These are phyloP conservation scores for Penicillium bovifimosum DNA, from an alignment of 495 filamentous ascomycete genomes.

Conservation along the genomic window DNA sequence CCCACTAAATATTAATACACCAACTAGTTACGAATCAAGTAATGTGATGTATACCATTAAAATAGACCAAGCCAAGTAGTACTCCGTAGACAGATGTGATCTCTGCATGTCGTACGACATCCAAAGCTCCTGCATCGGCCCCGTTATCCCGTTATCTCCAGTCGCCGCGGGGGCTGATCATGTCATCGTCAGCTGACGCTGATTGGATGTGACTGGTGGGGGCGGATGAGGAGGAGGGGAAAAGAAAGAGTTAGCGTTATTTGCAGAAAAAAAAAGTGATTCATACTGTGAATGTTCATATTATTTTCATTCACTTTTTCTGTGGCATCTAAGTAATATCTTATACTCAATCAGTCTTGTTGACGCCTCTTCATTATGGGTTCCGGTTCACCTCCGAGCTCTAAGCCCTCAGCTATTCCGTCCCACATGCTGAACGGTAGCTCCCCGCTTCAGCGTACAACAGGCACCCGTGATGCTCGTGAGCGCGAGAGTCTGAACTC, in stretches of 20 bases:
- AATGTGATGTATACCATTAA: too few relatives aligned
- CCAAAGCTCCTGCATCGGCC: not conserved
- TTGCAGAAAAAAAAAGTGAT: slow-evolving; percentile 4
- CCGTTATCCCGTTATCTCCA: not conserved
- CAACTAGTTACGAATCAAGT: too few relatives aligned
- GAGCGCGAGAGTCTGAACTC: slow-evolving; percentile 48
- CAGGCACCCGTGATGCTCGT: slow-evolving; percentile 33
- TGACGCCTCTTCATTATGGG: slow-evolving; percentile 27
- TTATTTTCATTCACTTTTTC: not conserved
- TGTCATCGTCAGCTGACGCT: not conserved
- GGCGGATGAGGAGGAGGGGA: not conserved
- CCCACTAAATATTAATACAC: too few relatives aligned
- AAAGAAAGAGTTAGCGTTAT: slow-evolving; percentile 3
- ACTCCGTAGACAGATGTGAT: too few relatives aligned
- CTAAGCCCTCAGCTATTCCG: slow-evolving; percentile 45
- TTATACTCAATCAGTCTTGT: not conserved
- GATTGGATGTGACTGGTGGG: slow-evolving; percentile 4
- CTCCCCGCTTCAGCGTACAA: slow-evolving; percentile 36
- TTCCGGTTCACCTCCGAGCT: slow-evolving; percentile 35
- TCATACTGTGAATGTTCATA: not conserved
- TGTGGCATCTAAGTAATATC: not conserved
- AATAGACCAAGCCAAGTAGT: too few relatives aligned
- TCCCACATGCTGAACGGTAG: slow-evolving; percentile 45
- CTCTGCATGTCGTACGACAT: not conserved
- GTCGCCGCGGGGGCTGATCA: not conserved